Conservation (phyloP, 2,329 filamentous ascomycete species). For the Mycosphaerella arachidis region DNA sequence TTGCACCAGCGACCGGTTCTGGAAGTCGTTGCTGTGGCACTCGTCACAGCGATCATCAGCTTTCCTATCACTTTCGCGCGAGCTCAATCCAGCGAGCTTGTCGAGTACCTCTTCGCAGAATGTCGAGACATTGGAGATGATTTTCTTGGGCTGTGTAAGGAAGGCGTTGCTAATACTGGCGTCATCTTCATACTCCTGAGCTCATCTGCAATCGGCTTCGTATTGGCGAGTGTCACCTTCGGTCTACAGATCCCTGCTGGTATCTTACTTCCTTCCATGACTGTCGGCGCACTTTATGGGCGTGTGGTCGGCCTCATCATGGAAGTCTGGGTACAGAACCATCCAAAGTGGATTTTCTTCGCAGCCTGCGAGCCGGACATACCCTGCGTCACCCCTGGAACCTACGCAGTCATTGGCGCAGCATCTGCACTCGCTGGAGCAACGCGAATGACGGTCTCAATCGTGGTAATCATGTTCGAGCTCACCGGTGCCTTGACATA, state of each 20-base stretch:
- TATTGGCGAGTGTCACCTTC: slow-evolving; percentile 83
- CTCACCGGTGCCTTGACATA: slow-evolving; percentile 93
- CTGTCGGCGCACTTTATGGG: slow-evolving; percentile 85
- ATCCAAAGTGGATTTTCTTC: slow-evolving; percentile 75
- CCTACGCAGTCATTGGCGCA: slow-evolving; percentile 93
- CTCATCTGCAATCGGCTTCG: slow-evolving; percentile 77
- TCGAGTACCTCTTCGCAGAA: slow-evolving; percentile 87
- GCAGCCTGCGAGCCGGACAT: slow-evolving; percentile 74
- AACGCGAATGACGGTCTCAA: slow-evolving; percentile 94
- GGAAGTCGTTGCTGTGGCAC: slow-evolving; percentile 75
- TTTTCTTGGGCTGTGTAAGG: slow-evolving; percentile 84
- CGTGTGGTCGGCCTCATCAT: slow-evolving; percentile 85
- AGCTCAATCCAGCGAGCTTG: slow-evolving; percentile 83
- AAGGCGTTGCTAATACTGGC: slow-evolving; percentile 72
- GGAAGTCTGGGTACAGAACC: slow-evolving; percentile 77
- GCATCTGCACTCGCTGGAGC: slow-evolving; percentile 91
- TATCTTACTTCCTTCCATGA: slow-evolving; percentile 93
- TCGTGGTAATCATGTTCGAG: slow-evolving; percentile 99
- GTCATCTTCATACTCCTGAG: slow-evolving; percentile 79
- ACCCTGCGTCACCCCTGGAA: slow-evolving; percentile 85
- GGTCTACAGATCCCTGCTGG: slow-evolving; percentile 91
- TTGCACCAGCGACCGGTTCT: slow-evolving; percentile 65
- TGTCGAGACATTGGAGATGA: slow-evolving; percentile 79
- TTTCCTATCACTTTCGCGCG: slow-evolving; percentile 97
- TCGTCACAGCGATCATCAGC: slow-evolving; percentile 83